Conservation (phyloP, 345 rosid genomes). For the Aegle marmelos region DNA sequence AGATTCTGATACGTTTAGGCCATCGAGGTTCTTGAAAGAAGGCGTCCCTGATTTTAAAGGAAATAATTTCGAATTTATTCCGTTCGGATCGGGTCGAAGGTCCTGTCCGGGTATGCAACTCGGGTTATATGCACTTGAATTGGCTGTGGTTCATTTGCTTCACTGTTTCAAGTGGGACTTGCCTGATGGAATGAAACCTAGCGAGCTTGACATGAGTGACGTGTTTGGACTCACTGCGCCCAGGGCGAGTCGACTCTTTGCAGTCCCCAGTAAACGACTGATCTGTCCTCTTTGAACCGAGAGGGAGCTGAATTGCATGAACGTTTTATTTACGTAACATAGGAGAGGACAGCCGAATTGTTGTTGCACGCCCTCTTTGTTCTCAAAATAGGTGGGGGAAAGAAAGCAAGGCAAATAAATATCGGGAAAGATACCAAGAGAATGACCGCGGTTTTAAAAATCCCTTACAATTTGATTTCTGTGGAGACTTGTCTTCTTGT, state of each 20-base stretch:
- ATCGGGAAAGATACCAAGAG: neutral
- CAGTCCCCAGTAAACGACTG: conserved; percentile 57
- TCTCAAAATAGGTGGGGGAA: neutral
- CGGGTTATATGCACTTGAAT: conserved; percentile 72
- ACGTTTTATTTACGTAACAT: neutral
- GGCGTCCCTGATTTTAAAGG: conserved; percentile 79
- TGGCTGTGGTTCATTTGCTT: conserved; percentile 66
- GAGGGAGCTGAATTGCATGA: neutral
- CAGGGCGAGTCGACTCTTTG: conserved; percentile 59
- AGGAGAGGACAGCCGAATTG: neutral
- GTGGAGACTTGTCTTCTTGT: conserved; percentile 4
- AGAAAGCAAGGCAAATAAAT: neutral
- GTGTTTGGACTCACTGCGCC: conserved; percentile 89
- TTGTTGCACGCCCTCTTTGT: neutral
- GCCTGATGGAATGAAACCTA: conserved; percentile 85
- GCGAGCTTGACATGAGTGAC: conserved; percentile 80
- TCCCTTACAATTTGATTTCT: neutral
- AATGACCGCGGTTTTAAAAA: neutral
- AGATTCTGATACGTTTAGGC: conserved; percentile 65
- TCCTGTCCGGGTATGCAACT: conserved; percentile 96
- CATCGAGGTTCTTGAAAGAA: conserved; percentile 63
- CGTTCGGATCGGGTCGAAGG: conserved; percentile 89
- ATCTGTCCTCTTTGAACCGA: conserved; percentile 35
- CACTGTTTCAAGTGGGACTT: conserved; percentile 83
- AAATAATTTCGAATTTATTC: conserved; percentile 72